These are phyloP conservation scores for Neofusicoccum sp. DNA, from an alignment of 2,329 filamentous ascomycete genomes.

Conservation along the genomic window DNA sequence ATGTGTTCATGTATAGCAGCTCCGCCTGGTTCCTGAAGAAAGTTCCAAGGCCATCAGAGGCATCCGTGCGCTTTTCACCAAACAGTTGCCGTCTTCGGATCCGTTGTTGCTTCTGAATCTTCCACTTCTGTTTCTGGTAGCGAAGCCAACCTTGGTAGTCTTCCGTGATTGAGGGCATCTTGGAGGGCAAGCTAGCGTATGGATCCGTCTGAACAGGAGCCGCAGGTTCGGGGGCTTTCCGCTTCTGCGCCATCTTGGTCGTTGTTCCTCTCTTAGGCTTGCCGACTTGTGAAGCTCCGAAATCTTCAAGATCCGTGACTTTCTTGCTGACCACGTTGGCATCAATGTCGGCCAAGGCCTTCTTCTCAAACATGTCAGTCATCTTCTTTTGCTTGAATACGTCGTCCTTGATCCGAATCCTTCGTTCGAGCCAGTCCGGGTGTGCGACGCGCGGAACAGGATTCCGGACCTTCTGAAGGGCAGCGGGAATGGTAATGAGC, in stretches of 20 bases:
- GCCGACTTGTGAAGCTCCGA: slow-evolving; percentile 66
- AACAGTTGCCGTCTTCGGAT: slow-evolving; percentile 85
- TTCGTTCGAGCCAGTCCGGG: slow-evolving; percentile 92
- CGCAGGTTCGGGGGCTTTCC: slow-evolving; percentile 47
- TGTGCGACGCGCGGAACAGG: slow-evolving; percentile 91
- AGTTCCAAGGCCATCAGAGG: slow-evolving; percentile 61
- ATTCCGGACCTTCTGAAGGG: slow-evolving; percentile 90
- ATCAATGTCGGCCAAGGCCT: slow-evolving; percentile 69
- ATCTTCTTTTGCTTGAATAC: slow-evolving; percentile 98
- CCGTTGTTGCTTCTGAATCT: slow-evolving; percentile 89
- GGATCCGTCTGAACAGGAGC: slow-evolving; percentile 66
- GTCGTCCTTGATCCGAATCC: slow-evolving; percentile 94
- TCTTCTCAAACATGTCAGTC: slow-evolving; percentile 82
- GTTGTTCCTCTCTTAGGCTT: slow-evolving; percentile 49
- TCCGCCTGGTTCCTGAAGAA: slow-evolving; percentile 93
- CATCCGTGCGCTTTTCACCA: slow-evolving; percentile 70
- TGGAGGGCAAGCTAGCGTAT: slow-evolving; percentile 75
- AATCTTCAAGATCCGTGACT: slow-evolving; percentile 76
- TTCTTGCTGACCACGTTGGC: slow-evolving; percentile 61
- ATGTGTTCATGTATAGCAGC: slow-evolving; percentile 83
- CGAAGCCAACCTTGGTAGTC: slow-evolving; percentile 85
- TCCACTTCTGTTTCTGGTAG: slow-evolving; percentile 99
- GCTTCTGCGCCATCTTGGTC: slow-evolving; percentile 49
- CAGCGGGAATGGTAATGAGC: slow-evolving; percentile 95
- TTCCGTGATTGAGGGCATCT: slow-evolving; percentile 79